Conservation (phyloP, 139 green algal species). For the Dunaliella primolecta region DNA sequence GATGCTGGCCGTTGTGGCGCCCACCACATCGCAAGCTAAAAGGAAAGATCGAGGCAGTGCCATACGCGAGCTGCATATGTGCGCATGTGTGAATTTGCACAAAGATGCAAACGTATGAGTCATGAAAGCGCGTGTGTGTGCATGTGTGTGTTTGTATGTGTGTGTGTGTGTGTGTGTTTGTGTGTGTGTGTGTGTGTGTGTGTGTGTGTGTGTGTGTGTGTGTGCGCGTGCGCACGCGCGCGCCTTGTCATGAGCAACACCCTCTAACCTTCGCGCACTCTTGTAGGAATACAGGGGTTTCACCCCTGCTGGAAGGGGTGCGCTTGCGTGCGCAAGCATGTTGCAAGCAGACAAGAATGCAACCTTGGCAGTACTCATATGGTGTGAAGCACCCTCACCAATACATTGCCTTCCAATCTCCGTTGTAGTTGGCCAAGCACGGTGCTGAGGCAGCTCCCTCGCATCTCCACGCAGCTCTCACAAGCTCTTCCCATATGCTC, state of each 20-base stretch:
- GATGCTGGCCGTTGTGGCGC: background rate
- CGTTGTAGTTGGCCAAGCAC: background rate
- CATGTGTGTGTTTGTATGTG: background rate
- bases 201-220: background rate
- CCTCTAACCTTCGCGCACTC: background rate
- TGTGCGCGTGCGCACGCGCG: background rate
- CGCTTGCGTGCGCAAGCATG: too few relatives aligned
- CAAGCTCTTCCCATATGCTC: background rate
- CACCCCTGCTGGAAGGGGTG: too few relatives aligned
- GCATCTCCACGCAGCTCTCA: background rate
- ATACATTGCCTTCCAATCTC: background rate
- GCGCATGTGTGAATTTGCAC: background rate
- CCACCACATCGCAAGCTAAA: background rate
- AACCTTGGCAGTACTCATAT: too few relatives aligned
- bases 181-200: background rate
- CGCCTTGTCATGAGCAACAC: background rate
- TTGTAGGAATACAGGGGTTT: background rate
- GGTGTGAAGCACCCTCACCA: background rate
- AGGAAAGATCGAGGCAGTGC: background rate
- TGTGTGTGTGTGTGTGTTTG: background rate
- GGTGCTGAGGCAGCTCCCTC: background rate
- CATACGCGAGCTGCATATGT: background rate
- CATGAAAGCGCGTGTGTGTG: conserved; percentile 8
- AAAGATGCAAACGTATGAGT: too few relatives aligned
- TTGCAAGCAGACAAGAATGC: background rate